Percentiles rank a stretch among this genome's conserved stretches.
phyloP scores from a whole-genome alignment of 163 green algal genomes.

The Coccomyxa subellipsoidea region DNA sequence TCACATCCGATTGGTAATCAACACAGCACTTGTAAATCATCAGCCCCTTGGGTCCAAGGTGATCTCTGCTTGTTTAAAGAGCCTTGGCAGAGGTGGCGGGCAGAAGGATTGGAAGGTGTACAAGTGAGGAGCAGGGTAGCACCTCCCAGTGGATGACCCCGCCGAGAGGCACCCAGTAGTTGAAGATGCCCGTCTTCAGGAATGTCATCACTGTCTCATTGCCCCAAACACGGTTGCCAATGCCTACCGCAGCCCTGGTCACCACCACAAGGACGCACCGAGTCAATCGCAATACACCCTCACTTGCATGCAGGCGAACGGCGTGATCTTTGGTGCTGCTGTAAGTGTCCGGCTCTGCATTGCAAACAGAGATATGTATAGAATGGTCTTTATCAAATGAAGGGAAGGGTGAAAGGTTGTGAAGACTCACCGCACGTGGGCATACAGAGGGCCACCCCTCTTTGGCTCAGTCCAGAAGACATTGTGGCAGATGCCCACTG shows the following conservation, averaged over 20 bases:
- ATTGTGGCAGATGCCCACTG: constrained; percentile 75
- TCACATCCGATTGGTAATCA: not conserved
- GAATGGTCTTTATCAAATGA: no score
- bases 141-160: constrained; percentile 32
- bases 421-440: constrained; percentile 28
- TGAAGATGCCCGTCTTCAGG: constrained; percentile 69
- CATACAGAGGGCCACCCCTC: constrained; percentile 18
- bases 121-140: not conserved
- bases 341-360: no score
- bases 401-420: not conserved
- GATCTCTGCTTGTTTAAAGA: not conserved
- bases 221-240: constrained; percentile 49
- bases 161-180: constrained; percentile 34
- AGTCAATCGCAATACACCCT: no score
- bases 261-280: not conserved
- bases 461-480: constrained; percentile 57
- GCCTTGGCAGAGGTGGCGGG: not conserved
- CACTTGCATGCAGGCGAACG: no score
- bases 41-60: no score
- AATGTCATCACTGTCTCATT: constrained; percentile 77
- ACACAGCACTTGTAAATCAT: no score
- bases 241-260: constrained; percentile 7
- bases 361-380: no score
- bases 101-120: not conserved
- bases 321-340: no score